Evolutionary conservation across 1,139 yeast genomes (phyloP).

Genomic region (Saccharomyces hybrid): DNA sequence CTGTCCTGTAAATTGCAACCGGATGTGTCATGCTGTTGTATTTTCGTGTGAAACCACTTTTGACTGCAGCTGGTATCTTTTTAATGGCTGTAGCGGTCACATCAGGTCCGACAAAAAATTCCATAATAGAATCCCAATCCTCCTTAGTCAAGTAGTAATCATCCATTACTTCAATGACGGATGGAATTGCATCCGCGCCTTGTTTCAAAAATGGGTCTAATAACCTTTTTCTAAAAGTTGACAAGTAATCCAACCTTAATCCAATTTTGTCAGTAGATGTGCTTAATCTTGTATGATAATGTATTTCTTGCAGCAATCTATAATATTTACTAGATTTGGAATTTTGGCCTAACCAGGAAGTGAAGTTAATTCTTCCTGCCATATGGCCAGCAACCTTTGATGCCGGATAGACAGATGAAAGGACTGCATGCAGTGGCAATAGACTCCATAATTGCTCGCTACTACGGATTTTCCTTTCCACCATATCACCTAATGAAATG

Average conservation of each 20-base stretch:
- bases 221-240: constrained; percentile 51
- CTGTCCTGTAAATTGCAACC: constrained; percentile 60
- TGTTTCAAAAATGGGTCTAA: constrained; percentile 46
- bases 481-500: constrained; percentile 72
- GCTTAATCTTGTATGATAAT: constrained; percentile 75
- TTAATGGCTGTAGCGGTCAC: constrained; percentile 45
- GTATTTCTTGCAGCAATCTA: constrained; percentile 77
- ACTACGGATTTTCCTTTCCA: constrained; percentile 76
- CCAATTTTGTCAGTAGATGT: constrained; percentile 73
- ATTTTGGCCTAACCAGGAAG: constrained; percentile 86
- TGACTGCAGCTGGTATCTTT: constrained; percentile 64
- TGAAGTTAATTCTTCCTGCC: constrained; percentile 65
- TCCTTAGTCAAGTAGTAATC: constrained; percentile 78
- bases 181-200: constrained; percentile 57
- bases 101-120: constrained; percentile 64
- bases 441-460: constrained; percentile 95
- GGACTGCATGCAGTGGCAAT: constrained; percentile 84
- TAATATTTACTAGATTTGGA: constrained; percentile 75
- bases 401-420: constrained; percentile 81
- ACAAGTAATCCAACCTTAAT: constrained; percentile 70
- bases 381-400: constrained; percentile 68
- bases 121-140: constrained; percentile 85
- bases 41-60: constrained; percentile 76
- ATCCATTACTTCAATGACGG: constrained; percentile 67
- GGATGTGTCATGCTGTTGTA: constrained; percentile 78